Base-by-base conservation (phyloP, 768 basidiomycete genomes). In the Termitomyces sp. region DNA sequence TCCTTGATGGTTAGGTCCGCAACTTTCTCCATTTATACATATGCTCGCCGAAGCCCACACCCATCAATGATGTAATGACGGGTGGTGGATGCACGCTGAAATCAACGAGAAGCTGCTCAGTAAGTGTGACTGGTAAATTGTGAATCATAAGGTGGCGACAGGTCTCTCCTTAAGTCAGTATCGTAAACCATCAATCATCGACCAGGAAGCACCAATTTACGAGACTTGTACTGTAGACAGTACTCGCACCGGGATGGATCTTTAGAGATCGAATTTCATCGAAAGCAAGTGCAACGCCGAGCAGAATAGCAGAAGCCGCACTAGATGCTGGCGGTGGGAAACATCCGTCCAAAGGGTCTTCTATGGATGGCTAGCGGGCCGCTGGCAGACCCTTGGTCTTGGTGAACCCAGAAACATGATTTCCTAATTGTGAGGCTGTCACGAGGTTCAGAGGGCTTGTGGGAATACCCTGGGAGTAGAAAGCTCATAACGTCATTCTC, bases 21-120 rank as follows among this genome's bases (percentile, higher is more conserved):
- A 34, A 50, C 24, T 39, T 18, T 12, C 37, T 7, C 26, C 37
- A 26, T 41, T 52, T 52, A 39, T 39, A n/a, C n/a, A n/a, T n/a
- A 39, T 20, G 37, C 39, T n/a, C 34, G 22, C 32, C 48, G 34
- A 51, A 37, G 49, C 22, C n/a, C 37, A 52, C 51, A 52, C 37
- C 37, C 37, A 52, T 52, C 51, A 52, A 52, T 52, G 51, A 52
- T 52, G 51, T 41, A 52, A 52, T 52, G 50, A 13, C 26, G 51
- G n/a, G 39, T 39, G 34, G 34, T 51, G n/a, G n/a, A n/a, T 24
- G 22, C 20, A 12, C 9, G 36, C 24, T 26, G 5, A 26, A 39
- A 27, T 39, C 18, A n/a, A 39, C 12, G 6, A n/a, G 49, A 24
- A 49, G 48, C 39, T 6, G 18, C 18, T 36, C 14, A 39, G 18